Evolutionary conservation across 805 yeast genomes (phyloP).

Genomic region (Candida stauntonica): DNA sequence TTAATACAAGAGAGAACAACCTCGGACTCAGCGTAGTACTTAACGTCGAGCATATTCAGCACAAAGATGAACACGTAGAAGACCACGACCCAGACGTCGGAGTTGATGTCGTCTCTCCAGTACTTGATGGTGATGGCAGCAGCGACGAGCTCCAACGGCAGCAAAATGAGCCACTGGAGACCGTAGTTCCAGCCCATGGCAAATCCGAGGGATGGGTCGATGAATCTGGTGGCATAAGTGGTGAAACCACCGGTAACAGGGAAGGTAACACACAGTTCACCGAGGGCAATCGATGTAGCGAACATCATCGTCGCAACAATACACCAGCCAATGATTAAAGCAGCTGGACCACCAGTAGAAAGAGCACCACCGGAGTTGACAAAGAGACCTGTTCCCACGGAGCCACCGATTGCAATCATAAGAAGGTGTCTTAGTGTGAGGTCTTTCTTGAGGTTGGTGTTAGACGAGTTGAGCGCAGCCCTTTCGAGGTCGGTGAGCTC

Average conservation of each 20-base stretch:
- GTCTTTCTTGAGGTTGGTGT: conserved; percentile 32
- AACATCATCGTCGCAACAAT: conserved; percentile 55
- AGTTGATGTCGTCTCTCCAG: conserved; percentile 45
- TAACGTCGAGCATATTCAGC: conserved; percentile 48
- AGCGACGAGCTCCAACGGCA: conserved; percentile 57
- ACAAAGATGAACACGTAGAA: conserved; percentile 43
- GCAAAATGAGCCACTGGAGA: conserved; percentile 49
- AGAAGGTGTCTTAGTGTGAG: conserved; percentile 54
- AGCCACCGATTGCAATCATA: conserved; percentile 75
- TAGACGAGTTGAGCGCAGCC: conserved; percentile 33
- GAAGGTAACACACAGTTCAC: conserved; percentile 49
- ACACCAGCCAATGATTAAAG: conserved; percentile 51
- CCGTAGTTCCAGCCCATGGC: conserved; percentile 50
- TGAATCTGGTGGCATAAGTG: conserved; percentile 44
- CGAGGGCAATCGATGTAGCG: conserved; percentile 52
- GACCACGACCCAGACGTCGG: conserved; percentile 56
- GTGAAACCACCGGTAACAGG: conserved; percentile 53
- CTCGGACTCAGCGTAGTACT: conserved; percentile 53
- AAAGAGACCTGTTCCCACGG: conserved; percentile 69
- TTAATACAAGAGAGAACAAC: conserved; percentile 43
- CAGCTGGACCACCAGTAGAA: conserved; percentile 58
- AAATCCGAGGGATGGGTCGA: conserved; percentile 52
- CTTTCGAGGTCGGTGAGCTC: conserved; percentile 34
- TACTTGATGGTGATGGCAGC: conserved; percentile 51
- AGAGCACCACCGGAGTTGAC: conserved; percentile 61